Percentiles rank a stretch among this genome's conserved stretches.
These are phyloP conservation scores for Syzygium grande DNA, from an alignment of 345 rosid species.

Conservation along the genomic window DNA sequence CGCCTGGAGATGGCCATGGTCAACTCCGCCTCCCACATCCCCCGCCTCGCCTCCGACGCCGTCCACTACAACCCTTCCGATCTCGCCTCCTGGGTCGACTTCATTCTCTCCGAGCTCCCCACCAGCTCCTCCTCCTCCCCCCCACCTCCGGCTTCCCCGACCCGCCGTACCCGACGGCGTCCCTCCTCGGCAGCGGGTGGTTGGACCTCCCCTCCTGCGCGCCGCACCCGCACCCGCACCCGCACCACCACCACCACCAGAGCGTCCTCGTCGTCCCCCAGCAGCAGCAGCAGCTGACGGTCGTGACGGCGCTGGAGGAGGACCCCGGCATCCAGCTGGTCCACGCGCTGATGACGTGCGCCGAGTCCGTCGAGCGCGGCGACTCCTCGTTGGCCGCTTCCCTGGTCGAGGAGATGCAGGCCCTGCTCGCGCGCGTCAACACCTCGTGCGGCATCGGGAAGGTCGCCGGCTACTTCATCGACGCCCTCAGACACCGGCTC, in stretches of 20 bases:
- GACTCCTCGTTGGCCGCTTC: constrained; percentile 49
- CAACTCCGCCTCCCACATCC: constrained; percentile 33
- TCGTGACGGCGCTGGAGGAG: constrained; percentile 44
- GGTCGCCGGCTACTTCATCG: constrained; percentile 67
- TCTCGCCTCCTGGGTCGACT: constrained; percentile 57
- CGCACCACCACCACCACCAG: not conserved
- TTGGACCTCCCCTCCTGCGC: not conserved
- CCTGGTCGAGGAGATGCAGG: constrained; percentile 51
- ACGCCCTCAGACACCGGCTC: constrained; percentile 57
- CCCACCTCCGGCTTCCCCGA: constrained; percentile 21
- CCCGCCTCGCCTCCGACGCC: constrained; percentile 37
- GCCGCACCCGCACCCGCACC: not conserved
- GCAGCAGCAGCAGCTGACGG: constrained; percentile 1
- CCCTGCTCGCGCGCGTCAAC: constrained; percentile 35
- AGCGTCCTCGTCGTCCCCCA: constrained; percentile 8
- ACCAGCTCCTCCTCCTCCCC: constrained; percentile 10
- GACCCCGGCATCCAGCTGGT: constrained; percentile 76
- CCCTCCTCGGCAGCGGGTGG: not conserved
- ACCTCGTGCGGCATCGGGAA: constrained; percentile 60
- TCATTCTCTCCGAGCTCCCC: constrained; percentile 45
- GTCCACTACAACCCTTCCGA: constrained; percentile 56
- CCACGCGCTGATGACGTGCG: constrained; percentile 67
- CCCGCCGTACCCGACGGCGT: not conserved
- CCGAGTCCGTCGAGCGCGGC: constrained; percentile 63
- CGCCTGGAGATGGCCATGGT: constrained; percentile 54